Conservation (phyloP, 805 yeast species). For the Lipomyces chichibuensis region DNA sequence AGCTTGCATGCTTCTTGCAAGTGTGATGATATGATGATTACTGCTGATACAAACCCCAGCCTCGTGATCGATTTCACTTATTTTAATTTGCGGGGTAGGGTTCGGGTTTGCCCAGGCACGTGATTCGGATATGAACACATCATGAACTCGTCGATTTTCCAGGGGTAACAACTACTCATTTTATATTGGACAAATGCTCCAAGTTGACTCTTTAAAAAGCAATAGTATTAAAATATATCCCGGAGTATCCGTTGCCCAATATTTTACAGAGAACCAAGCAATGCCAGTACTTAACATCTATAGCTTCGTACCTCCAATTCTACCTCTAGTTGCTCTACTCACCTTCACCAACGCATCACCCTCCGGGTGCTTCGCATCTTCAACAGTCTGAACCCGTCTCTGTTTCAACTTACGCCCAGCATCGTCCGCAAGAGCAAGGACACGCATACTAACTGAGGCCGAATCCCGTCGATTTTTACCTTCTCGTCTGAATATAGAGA, state of each 20-base stretch:
- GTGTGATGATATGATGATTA: too few relatives aligned
- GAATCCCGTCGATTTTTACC: slow-evolving; percentile 44
- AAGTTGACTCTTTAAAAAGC: not conserved
- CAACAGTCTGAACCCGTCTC: slow-evolving; percentile 32
- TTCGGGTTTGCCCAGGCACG: not conserved
- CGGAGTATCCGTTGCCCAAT: not conserved
- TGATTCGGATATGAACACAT: too few relatives aligned
- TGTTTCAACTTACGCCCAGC: slow-evolving; percentile 34
- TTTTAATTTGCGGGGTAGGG: not conserved
- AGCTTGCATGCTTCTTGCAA: not conserved
- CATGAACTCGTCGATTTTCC: too few relatives aligned
- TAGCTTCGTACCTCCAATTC: slow-evolving; percentile 3
- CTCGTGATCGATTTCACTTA: too few relatives aligned
- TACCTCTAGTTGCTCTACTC: slow-evolving; percentile 23
- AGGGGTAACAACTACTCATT: too few relatives aligned
- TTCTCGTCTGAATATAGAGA: slow-evolving; percentile 44
- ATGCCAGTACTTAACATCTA: not conserved
- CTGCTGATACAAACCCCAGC: too few relatives aligned
- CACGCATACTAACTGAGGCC: slow-evolving; percentile 34
- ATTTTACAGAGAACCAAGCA: not conserved
- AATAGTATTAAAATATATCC: not conserved
- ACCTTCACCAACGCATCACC: slow-evolving; percentile 33
- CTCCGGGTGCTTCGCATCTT: slow-evolving; percentile 31
- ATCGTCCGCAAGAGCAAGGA: slow-evolving; percentile 32
- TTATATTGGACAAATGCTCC: not conserved